phyloP scores from a whole-genome alignment of 495 filamentous ascomycete species.

The Haplographium delicatum region DNA sequence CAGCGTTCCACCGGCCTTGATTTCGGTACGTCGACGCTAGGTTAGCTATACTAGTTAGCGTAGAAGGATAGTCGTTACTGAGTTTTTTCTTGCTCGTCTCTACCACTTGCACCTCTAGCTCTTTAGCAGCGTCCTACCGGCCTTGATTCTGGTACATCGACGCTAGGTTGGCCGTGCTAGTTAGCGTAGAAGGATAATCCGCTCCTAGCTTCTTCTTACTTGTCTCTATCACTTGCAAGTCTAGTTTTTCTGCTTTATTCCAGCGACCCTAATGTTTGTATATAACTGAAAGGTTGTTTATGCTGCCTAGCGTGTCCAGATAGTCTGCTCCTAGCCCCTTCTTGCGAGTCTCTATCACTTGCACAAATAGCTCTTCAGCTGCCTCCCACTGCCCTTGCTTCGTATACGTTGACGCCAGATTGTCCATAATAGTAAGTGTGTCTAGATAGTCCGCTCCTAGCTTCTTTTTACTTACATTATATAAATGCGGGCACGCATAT shows the following conservation, averaged over 20 bases:
- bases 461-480: no score
- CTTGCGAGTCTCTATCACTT: not conserved
- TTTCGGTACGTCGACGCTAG: conserved; percentile 26
- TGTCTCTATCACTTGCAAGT: no score
- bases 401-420: not conserved
- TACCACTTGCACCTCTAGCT: no score
- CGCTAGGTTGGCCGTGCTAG: conserved; percentile 27
- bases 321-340: not conserved
- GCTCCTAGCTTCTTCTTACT: conserved; percentile 23
- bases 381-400: not conserved
- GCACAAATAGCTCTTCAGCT: not conserved
- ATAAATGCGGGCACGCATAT: no score
- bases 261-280: no score
- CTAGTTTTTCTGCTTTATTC: no score
- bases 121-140: no score
- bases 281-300: not conserved
- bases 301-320: not conserved
- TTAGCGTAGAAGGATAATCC: conserved; percentile 31
- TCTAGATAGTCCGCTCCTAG: no score
- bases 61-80: conserved; percentile 24
- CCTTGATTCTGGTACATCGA: no score
- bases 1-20: not conserved
- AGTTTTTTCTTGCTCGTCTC: no score
- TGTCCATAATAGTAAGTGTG: not conserved
- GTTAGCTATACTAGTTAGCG: conserved; percentile 29